phyloP scores from a whole-genome alignment of 768 basidiomycete genomes.

The Phaffia tasmanica region DNA sequence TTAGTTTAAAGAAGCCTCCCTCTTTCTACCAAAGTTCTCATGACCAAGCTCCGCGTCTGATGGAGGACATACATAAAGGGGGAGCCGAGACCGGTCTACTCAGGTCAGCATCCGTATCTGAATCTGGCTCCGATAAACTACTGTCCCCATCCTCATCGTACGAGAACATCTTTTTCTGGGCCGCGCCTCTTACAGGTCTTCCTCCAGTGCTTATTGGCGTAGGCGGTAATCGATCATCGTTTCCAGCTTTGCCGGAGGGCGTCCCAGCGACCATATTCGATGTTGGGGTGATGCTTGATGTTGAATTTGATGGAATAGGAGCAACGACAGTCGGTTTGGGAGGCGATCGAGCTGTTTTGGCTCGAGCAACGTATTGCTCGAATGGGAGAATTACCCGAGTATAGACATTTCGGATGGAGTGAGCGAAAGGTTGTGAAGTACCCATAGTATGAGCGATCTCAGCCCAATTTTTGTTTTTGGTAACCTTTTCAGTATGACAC shows the following conservation, averaged over 20 bases:
- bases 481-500: conserved; percentile 49
- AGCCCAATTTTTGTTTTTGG: conserved; percentile 72
- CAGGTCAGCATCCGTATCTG: conserved; percentile 4
- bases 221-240: neutral
- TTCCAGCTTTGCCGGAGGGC: neutral
- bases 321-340: conserved; percentile 31
- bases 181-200: neutral
- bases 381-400: conserved; percentile 87
- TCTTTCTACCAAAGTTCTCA: no score
- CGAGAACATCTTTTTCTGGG: neutral
- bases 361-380: conserved; percentile 73
- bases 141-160: conserved; percentile 14
- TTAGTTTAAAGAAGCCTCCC: no score
- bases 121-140: conserved; percentile 15
- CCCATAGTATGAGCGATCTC: conserved; percentile 68
- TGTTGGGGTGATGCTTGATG: neutral
- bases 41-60: no score
- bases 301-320: conserved; percentile 14
- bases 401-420: conserved; percentile 83
- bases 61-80: no score
- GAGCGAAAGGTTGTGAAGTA: conserved; percentile 72
- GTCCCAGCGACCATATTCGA: neutral
- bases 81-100: no score
- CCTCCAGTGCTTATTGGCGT: neutral
- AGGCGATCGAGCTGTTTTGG: conserved; percentile 35